Base-by-base conservation (phyloP, 805 yeast genomes). In the Wickerhamomyces ciferrii region DNA sequence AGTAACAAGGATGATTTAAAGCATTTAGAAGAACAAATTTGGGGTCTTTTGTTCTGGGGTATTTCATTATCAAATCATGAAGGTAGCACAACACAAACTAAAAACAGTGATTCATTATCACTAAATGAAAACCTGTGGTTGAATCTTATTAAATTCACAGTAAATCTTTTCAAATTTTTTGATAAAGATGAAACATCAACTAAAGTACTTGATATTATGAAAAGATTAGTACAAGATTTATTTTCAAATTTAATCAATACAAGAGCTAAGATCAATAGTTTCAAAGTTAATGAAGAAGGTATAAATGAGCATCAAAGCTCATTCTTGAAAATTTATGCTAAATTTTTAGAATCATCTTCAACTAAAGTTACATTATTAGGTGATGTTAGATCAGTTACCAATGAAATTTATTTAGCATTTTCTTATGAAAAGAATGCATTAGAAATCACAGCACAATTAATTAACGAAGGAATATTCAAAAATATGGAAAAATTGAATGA, bases 351-450 rank as follows among this genome's bases (percentile, higher is more conserved):
- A 37, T 62, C 76, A 4, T 70, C 83, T 2, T 71, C 73, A 3
- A 53, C 65, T 3, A 66, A 71, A 18, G 58, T 73, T 24, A 75
- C 85, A 6, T 78, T 80, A 8, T 58, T 84, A 5, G 76, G 81
- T 0, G 83, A 84, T 52, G 74, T 87, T 15, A 69, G 82, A 37
- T 71, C 72, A 1, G 74, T 86, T 17, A 62, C 89, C 20, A 71
- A 71, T 23, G 89, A 86, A 50, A 75, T 87, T 1, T 81, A 81
- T 47, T 61, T 78, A 3, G 79, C 90, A 0, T 84, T 81, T 54
- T 68, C 78, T 13, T 78, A 84, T 52, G 95, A 88, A 52, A 75
- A 73, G 48, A 74, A 74, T 35, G 74, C 84, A 48, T 67, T 81
- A 18, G 60, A 65, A 15, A 66, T 79, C 7, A 71, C 83, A 10